Evolutionary conservation across 352 stramenopile species (phyloP), one percentile per base, ranked within the genome.

Genomic region (Globisporangium sylvaticum): DNA sequence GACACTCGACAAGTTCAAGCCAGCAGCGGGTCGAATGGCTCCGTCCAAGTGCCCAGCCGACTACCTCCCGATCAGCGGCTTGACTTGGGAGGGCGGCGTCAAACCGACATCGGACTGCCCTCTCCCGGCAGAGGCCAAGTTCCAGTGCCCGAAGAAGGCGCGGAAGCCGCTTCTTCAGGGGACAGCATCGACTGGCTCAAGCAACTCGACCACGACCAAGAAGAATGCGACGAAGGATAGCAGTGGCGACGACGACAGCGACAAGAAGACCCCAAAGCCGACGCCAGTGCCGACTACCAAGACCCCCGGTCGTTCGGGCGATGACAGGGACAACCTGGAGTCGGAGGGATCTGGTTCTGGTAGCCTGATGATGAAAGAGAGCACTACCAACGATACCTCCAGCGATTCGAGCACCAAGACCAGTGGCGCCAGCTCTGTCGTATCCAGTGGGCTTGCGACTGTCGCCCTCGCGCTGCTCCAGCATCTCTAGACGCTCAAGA

Each of bases 71-170:
- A 67, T 82, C 31, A 63, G 56, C 0, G 68, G 69, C 39, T 67
- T 72, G 18, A 71, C 39, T 27, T 83, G 80, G 64, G 76, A 70
- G 9, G 63, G 77, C 24, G 65, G 46, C 46, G 29, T 34, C 25
- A 14, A 64, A 18, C 55, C 34, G 8, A 71, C 57, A 34, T 25
- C 68, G n/a, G 14, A 52, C 12, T 89, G 77, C 46, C 77, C 39
- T 8, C 39, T 22, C 18, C 5, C 74, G 20, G 18, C 62, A 5
- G 52, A 57, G 22, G 22, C 14, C 27, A 58, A 55, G 27, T 59
- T 60, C 29, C 48, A 66, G 31, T 66, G 61, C 15, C 61, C 61
- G 3, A 58, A 27, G 32, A 58, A 20, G 5, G 15, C 8, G 12
- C 54, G n/a, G 5, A 53, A 22, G 32, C 22, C 55, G 20, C 31